Percentiles rank a stretch among this genome's conserved stretches.
Evolutionary conservation across 2,329 filamentous ascomycete genomes (phyloP).

Genomic region (Aspergillus amoenus): DNA sequence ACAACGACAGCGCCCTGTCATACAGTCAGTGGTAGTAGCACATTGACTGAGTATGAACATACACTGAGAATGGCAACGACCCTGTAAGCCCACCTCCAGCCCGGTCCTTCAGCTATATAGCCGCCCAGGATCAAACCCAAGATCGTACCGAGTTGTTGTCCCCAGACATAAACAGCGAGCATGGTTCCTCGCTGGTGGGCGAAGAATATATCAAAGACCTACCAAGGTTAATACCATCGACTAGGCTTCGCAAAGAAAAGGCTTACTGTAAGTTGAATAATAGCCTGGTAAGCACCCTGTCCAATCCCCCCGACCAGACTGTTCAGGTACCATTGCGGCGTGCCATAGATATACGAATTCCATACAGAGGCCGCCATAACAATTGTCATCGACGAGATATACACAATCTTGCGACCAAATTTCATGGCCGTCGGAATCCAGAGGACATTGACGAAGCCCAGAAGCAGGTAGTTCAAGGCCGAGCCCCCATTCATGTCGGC

Average conservation of each 20-base stretch:
- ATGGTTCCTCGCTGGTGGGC: conserved; percentile 38
- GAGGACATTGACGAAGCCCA: conserved; percentile 44
- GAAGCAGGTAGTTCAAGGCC: conserved; percentile 42
- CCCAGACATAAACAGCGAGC: conserved; percentile 41
- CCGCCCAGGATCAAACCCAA: conserved; percentile 39
- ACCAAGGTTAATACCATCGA: background rate
- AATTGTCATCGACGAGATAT: conserved; percentile 34
- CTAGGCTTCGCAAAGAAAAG: too few species aligned
- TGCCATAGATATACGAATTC: conserved; percentile 27
- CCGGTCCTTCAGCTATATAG: conserved; percentile 34
- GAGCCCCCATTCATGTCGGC: conserved; percentile 44
- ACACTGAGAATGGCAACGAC: conserved; percentile 33
- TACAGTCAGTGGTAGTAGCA: background rate
- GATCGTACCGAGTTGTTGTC: conserved; percentile 41
- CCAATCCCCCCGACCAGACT: conserved; percentile 8
- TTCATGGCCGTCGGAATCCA: conserved; percentile 38
- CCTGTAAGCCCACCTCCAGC: conserved; percentile 37
- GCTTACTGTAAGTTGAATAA: conserved; percentile 40
- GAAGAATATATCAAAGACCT: conserved; percentile 42
- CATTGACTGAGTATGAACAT: background rate
- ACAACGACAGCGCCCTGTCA: conserved; percentile 24
- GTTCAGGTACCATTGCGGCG: conserved; percentile 36
- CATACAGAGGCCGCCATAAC: conserved; percentile 33
- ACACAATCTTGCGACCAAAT: conserved; percentile 35
- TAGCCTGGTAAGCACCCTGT: conserved; percentile 34